Evolutionary conservation across 257 asterid species (phyloP), one percentile per base, ranked within the genome.

Genomic region (Dorcoceras hygrometricum): DNA sequence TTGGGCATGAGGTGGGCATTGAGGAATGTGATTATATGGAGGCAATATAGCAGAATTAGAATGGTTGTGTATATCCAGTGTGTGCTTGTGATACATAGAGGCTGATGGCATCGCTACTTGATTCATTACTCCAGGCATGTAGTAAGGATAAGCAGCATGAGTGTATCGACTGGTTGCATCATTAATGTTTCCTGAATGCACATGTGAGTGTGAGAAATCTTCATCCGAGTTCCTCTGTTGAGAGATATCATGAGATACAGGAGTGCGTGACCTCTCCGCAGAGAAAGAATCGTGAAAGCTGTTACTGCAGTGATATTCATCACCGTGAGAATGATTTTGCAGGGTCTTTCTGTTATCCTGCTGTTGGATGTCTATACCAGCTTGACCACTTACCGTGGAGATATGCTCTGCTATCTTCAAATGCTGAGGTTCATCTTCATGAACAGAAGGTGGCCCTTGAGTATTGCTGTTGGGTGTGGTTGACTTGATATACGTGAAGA

Each of bases 401-500:
- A 59, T 57, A 71, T 82, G 75, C 75, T 77, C 82, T 19, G 70
- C 69, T 25, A 51, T 26, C 34, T 65, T 76, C 71, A 70, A 51
- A 6, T 68, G 80, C 71, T 57, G 77, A 26, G 80, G 65, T 56
- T 70, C 60, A 62, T 63, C 79, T 65, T 77, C 89, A 26, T 27
- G 65, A 62, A 72, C 23, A 23, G 76, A 55, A 66, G 74, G 68
- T 4, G 74, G 63, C 63, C 55, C 84, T 6, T 71, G 89, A 71
- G 23, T 60, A 76, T 72, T 77, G 80, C 71, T 74, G 66, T 66
- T 85, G 56, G 83, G 84, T 12, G 77, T 62, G 84, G 65, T 77
- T 67, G 95, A 81, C 79, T 90, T 94, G 76, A 94, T 90, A 39
- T 94, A 94, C 29, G 95, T 85, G 82, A 90, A 94, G 77, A 94